Conservation (phyloP, 352 stramenopile species). For the Phytophthora fragariaefolia region DNA sequence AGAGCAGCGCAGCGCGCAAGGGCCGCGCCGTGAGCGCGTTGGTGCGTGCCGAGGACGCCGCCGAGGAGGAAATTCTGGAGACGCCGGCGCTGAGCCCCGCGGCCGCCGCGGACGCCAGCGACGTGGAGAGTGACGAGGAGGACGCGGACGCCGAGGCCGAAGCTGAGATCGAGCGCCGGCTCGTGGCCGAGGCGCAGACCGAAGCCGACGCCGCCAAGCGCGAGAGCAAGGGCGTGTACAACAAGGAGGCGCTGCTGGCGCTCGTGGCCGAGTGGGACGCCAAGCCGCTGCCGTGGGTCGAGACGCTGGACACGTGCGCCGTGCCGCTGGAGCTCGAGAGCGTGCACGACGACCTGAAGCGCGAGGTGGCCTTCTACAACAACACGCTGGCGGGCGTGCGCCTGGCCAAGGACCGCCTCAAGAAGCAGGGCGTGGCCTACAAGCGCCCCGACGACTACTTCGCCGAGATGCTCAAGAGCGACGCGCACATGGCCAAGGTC, state of each 20-base stretch:
- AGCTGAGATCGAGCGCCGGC: constrained; percentile 72
- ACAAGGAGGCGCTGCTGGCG: constrained; percentile 68
- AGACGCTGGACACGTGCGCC: constrained; percentile 80
- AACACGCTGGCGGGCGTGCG: constrained; percentile 80
- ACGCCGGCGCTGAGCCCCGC: constrained; percentile 73
- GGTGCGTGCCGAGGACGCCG: constrained; percentile 72
- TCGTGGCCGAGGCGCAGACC: constrained; percentile 73
- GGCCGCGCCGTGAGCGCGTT: constrained; percentile 55
- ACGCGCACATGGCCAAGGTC: constrained; percentile 95
- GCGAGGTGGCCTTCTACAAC: constrained; percentile 98
- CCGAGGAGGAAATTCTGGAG: constrained; percentile 86
- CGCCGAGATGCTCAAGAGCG: constrained; percentile 99
- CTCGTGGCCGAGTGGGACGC: constrained; percentile 65
- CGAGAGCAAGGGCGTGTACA: constrained; percentile 74
- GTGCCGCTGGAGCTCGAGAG: constrained; percentile 69
- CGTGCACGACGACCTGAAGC: constrained; percentile 90
- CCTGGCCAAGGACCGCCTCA: constrained; percentile 71
- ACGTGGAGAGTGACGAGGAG: constrained; percentile 52
- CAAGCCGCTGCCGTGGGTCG: constrained; percentile 70
- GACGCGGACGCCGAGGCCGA: constrained; percentile 62
- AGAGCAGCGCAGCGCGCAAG: constrained; percentile 49
- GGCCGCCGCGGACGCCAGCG: constrained; percentile 16
- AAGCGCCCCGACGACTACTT: constrained; percentile 97
- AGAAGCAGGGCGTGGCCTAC: constrained; percentile 87
- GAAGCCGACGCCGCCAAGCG: constrained; percentile 48